Base-by-base conservation (phyloP, 495 filamentous ascomycete species). In the Schizothecium vesticola region DNA sequence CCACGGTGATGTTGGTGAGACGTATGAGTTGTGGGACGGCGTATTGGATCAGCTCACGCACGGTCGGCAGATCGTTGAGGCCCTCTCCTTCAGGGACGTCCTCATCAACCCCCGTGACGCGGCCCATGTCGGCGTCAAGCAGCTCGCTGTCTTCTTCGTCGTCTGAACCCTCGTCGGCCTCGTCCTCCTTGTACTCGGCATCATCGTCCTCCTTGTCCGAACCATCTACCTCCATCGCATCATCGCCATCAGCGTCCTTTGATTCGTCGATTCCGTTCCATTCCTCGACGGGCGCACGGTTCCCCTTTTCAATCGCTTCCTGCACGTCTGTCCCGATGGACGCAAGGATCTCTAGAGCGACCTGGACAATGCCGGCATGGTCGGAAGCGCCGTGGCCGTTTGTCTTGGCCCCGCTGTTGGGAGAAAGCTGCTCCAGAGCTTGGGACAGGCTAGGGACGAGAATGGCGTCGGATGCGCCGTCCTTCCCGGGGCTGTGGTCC, bases 301-400 rank as follows among this genome's bases (percentile, higher is more conserved):
- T 77, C 4, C 77, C 76, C 64, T 74, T 81, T 70, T 76, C 79
- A 36, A 83, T 73, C 51, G 81, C 78, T 23, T 80, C 78, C 43
- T 84, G 81, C 23, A 87, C 75, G 26, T 78, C 78, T 2, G 86
- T 86, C 25, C 85, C 86, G 66, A 89, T 87, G 8, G 87, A 87
- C 10, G 85, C 85, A 1, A 87, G 67, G 10, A 86, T 81, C 69
- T 88, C 86, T 1, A 89, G 72, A 19, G 83, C 84, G 19, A 84
- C 66, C 69, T 85, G 79, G 36, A 85, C 64, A 23, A 82, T 75
- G 55, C 83, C 73, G 22, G 71, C 69, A 8, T 77, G 65, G 69
- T 56, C 74, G 2, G 71, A 66, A 19, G 63, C 71, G 33, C 65
- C 59, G 31, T 73, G 31, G 24, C 76, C 79, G 24, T 81, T 79